Evolutionary conservation across 2,329 filamentous ascomycete species (phyloP).

Genomic region (Gyromitra esculenta): DNA sequence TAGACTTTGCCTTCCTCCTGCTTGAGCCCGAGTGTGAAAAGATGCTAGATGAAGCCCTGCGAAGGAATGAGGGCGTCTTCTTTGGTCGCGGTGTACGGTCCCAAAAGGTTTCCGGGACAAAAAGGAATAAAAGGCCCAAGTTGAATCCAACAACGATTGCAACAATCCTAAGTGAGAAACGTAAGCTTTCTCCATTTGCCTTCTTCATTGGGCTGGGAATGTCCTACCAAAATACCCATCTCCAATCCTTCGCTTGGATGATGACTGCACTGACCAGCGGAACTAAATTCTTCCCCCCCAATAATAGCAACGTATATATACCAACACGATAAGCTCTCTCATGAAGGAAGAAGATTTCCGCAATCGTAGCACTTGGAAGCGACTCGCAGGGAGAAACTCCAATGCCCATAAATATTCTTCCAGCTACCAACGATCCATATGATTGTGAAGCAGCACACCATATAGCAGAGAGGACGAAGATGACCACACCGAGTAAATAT

Average conservation of each 20-base stretch:
- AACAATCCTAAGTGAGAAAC: conserved; percentile 70
- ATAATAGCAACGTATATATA: conserved; percentile 87
- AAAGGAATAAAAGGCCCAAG: conserved; percentile 79
- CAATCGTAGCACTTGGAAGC: conserved; percentile 89
- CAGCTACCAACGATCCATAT: conserved; percentile 80
- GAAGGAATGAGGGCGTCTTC: conserved; percentile 58
- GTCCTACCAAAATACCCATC: conserved; percentile 85
- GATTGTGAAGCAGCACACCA: conserved; percentile 89
- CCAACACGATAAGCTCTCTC: conserved; percentile 92
- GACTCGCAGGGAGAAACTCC: conserved; percentile 91
- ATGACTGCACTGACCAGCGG: conserved; percentile 87
- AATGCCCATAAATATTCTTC: conserved; percentile 86
- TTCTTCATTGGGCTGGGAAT: not conserved
- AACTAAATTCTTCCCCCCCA: conserved; percentile 90
- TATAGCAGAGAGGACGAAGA: conserved; percentile 79
- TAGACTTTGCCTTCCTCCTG: conserved; percentile 23
- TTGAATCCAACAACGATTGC: conserved; percentile 80
- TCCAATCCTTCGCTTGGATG: conserved; percentile 80
- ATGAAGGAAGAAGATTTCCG: conserved; percentile 95
- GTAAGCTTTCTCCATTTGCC: conserved; percentile 10
- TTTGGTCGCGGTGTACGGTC: conserved; percentile 75
- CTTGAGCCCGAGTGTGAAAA: conserved; percentile 48
- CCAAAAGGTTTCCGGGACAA: conserved; percentile 96
- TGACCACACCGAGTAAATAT: conserved; percentile 77
- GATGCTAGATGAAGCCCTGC: conserved; percentile 57